phyloP scores from a whole-genome alignment of 2,329 filamentous ascomycete species.

The Colletotrichum shisoi region DNA sequence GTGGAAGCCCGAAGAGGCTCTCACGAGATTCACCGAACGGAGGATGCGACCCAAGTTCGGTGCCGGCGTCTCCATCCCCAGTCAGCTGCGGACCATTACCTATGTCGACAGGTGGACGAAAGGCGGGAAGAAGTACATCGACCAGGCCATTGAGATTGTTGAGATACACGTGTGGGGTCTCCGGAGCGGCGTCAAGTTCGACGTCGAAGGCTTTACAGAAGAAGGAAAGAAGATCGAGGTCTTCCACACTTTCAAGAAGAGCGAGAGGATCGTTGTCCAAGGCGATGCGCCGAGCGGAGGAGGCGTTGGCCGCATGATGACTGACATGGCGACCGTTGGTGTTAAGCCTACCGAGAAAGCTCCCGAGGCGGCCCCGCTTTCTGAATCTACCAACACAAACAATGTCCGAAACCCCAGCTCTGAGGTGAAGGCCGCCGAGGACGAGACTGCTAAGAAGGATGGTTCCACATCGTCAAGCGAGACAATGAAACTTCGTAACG shows the following conservation, averaged over 20 bases:
- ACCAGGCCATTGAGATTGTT: constrained; percentile 81
- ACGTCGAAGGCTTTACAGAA: constrained; percentile 85
- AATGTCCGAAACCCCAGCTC: constrained; percentile 22
- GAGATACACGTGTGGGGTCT: constrained; percentile 93
- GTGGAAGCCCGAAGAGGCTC: constrained; percentile 62
- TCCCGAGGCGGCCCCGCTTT: constrained; percentile 48
- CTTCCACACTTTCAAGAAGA: constrained; percentile 79
- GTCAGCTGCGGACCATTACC: constrained; percentile 83
- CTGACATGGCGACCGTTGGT: constrained; percentile 59
- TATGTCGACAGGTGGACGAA: constrained; percentile 90
- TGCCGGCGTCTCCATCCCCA: constrained; percentile 88
- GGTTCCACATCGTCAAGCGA: constrained; percentile 32
- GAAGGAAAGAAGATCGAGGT: constrained; percentile 85
- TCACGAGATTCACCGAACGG: constrained; percentile 73
- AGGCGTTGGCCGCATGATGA: constrained; percentile 61
- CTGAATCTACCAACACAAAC: constrained; percentile 44
- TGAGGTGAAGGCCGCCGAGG: constrained; percentile 28
- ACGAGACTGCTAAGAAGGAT: constrained; percentile 11
- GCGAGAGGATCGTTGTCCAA: constrained; percentile 75
- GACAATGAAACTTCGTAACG: constrained; percentile 41
- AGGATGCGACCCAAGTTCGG: constrained; percentile 92
- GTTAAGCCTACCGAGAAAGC: constrained; percentile 48
- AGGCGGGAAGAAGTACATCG: constrained; percentile 78
- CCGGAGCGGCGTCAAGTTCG: constrained; percentile 84
- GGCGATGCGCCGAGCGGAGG: constrained; percentile 60